Evolutionary conservation across 371 early-diverging fungal genomes (phyloP), one percentile per base, ranked within the genome.

Genomic region (Syncephalastrum monosporum): DNA sequence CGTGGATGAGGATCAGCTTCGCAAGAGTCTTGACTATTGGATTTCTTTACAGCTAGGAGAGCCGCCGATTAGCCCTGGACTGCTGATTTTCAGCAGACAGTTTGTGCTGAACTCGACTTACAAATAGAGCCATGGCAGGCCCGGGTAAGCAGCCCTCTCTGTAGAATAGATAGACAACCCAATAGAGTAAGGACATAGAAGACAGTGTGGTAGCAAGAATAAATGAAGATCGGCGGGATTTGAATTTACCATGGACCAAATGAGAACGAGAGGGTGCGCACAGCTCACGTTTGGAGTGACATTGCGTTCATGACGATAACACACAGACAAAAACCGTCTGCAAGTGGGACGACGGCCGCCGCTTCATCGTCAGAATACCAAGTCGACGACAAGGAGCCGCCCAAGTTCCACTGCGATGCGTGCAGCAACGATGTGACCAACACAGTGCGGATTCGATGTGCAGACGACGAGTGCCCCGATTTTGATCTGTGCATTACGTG

Each of bases 401-500:
- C 79, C 15, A 85, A 83, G 65, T 92, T 88, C 67, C 91, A 89
- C 56, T 98, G 99, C 80, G 96, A 97, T 72, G 81, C 82, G 27
- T 98, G 99, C 80, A 85, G 87, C 56, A 87, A 87, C 55, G 92
- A 94, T 71, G 87, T 97, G 52, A 91, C 92, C 27, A 87, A 92
- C 57, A 85, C 92, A 1, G 92, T 94, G 27, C 89, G 94, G 55
- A 88, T 98, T 57, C 85, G 90, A 43, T 99, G 99, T 65, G 91
- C 85, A 38, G 76, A 79, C 61, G 64, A 67, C 47, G 87, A 84
- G 47, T 99, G 99, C 71, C 74, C 85, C 55, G 96, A 95, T 67
- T 90, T 96, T 67, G 98, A 99, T 77, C 81, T 97, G 24, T 99
- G 99, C 74, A 90, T 97, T 24, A 82, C 86, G 17, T 99, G 99